Base-by-base conservation (phyloP, 1,284 basidiomycete genomes). In the Megacollybia platyphylla region DNA sequence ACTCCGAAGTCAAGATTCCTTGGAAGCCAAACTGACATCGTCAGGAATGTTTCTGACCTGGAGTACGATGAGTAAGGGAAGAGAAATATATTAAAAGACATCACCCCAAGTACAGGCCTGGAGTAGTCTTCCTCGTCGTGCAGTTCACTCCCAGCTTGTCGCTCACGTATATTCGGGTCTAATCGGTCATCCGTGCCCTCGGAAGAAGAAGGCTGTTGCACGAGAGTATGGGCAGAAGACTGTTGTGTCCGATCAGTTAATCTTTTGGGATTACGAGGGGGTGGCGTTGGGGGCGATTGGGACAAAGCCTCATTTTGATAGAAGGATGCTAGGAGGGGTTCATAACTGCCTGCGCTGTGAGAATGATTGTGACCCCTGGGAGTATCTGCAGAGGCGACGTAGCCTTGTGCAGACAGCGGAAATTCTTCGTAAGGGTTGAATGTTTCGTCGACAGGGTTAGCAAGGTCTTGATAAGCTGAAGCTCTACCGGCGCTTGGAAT, bases 351-450 rank as follows among this genome's bases (percentile, higher is more conserved):
- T 8, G 65, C 68, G 47, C 74, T 73, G 38, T 71, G 65, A 42
- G 69, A 69, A 42, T 70, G 60, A 36, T 64, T 63, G 52, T 74
- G 70, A 15, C 60, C 59, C 15, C 62, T 58, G 48, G 60, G 57
- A 31, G 57, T 56, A 36, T 56, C 56, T 4, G 64, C 63, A 6
- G 73, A 70, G 34, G 64, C 62, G 24, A 61, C 41, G 48, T 76
- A 73, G 8, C 70, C 70, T 27, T 65, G 61, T 42, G 53, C 60
- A 48, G 54, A 55, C 49, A 55, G 47, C 4, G 31, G 15, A 47
- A 65, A 71, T 11, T 72, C 74, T 0, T 63, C 62, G 51, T 76
- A 79, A 1, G 78, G 78, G 51, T 81, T 76, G 54, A 64, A 73
- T 11, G 57, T 54, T 5, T 57, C 54, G 9, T 48, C 53, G 34